Evolutionary conservation across 805 yeast genomes (phyloP).

Genomic region (Candida verbasci): DNA sequence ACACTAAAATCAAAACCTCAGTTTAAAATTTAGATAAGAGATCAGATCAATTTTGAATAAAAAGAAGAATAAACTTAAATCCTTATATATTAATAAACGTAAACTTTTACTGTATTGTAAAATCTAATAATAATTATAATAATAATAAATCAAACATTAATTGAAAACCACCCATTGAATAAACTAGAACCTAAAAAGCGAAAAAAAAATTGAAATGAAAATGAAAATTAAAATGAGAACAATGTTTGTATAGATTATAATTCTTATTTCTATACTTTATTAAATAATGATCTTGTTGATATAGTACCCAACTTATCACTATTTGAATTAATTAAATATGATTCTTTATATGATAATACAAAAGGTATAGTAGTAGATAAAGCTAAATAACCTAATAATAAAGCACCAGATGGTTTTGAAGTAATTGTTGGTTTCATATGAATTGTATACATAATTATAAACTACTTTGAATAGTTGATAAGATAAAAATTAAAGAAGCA

Average conservation of each 20-base stretch:
- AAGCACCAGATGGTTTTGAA: slow-evolving; percentile 17
- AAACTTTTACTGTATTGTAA: too few species aligned
- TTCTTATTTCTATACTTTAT: slow-evolving; percentile 24
- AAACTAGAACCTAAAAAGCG: too few species aligned
- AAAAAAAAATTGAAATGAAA: not conserved
- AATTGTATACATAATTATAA: slow-evolving; percentile 18
- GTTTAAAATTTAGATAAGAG: too few species aligned
- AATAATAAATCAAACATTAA: too few species aligned
- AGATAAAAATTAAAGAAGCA: not conserved
- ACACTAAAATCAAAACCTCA: too few species aligned
- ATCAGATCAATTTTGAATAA: too few species aligned
- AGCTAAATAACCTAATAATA: slow-evolving; percentile 36
- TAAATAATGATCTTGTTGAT: slow-evolving; percentile 32
- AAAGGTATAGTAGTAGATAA: slow-evolving; percentile 38
- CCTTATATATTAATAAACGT: too few species aligned
- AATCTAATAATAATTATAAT: too few species aligned
- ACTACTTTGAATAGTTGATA: too few species aligned
- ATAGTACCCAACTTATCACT: slow-evolving; percentile 19
- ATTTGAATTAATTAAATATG: slow-evolving; percentile 13
- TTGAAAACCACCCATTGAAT: too few species aligned
- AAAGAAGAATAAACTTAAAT: too few species aligned
- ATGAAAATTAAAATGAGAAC: not conserved
- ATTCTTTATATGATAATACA: slow-evolving; percentile 35
- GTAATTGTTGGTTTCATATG: slow-evolving; percentile 14
- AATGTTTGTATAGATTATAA: too few species aligned